phyloP scores from a whole-genome alignment of 495 filamentous ascomycete genomes.

The Parathielavia hyrcaniae region DNA sequence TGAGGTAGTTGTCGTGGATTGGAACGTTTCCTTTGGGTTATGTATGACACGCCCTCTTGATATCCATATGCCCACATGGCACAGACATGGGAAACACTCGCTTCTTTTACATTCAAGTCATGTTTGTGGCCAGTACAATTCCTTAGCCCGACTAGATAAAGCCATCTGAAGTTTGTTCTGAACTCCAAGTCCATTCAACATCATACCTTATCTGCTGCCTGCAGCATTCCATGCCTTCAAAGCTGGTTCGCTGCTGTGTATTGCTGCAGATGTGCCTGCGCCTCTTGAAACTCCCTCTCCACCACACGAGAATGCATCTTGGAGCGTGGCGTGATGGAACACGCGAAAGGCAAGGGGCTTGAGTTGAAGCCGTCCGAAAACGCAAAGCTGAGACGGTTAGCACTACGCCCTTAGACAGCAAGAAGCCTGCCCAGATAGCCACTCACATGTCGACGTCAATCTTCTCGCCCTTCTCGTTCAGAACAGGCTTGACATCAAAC shows the following conservation, averaged over 20 bases:
- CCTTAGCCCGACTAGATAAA: too few species aligned
- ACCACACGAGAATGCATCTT: constrained; percentile 28
- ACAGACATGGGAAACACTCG: not conserved
- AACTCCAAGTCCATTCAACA: too few species aligned
- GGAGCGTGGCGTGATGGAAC: constrained; percentile 39
- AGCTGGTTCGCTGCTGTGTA: constrained; percentile 17
- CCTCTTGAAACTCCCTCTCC: constrained; percentile 29
- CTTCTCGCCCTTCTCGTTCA: constrained; percentile 41
- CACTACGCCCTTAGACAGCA: not conserved
- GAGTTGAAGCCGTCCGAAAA: constrained; percentile 50
- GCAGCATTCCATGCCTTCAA: not conserved
- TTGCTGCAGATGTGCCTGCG: constrained; percentile 26
- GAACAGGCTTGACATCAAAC: constrained; percentile 43
- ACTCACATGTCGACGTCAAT: constrained; percentile 46
- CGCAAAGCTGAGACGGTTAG: constrained; percentile 34
- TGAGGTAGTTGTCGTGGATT: not conserved
- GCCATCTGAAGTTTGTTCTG: too few species aligned
- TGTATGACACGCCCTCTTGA: not conserved
- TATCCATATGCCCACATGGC: not conserved
- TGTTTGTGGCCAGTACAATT: too few species aligned
- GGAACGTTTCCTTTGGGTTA: too few species aligned
- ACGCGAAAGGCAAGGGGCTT: constrained; percentile 45
- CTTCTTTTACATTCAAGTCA: not conserved
- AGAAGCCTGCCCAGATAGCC: not conserved
- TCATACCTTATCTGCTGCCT: too few species aligned